phyloP scores from a whole-genome alignment of 495 filamentous ascomycete genomes.

The Penicillium bovifimosum region DNA sequence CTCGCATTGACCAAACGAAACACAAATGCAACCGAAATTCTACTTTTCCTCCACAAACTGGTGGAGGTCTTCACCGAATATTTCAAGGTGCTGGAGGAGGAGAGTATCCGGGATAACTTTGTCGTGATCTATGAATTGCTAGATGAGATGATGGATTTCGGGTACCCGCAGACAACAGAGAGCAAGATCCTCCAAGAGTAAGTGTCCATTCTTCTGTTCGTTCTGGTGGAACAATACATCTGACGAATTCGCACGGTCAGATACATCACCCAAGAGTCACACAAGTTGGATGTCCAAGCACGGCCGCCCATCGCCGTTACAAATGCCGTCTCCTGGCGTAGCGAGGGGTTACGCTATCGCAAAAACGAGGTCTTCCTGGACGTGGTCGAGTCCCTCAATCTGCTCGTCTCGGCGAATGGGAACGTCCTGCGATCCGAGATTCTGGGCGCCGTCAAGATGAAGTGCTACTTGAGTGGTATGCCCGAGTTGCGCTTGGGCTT shows the following conservation, averaged over 20 bases:
- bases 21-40: constrained; percentile 96
- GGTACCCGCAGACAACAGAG: constrained; percentile 98
- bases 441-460: constrained; percentile 97
- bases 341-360: constrained; percentile 95
- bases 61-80: constrained; percentile 99
- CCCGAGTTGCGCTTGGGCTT: constrained; percentile 90
- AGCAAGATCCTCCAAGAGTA: constrained; percentile 97
- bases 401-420: constrained; percentile 89
- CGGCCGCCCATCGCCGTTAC: constrained; percentile 99
- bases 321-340: constrained; percentile 96
- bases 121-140: constrained; percentile 98
- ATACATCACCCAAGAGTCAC: constrained; percentile 99
- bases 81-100: constrained; percentile 98
- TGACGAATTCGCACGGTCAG: constrained; percentile 25
- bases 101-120: constrained; percentile 99
- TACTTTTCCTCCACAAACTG: constrained; percentile 95
- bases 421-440: constrained; percentile 98
- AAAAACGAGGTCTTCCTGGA: constrained; percentile 99
- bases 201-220: background rate
- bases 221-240: constrained; percentile 7
- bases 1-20: constrained; percentile 98
- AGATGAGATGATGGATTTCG: constrained; percentile 99
- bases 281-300: constrained; percentile 96
- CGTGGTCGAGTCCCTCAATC: constrained; percentile 94
- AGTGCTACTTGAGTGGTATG: constrained; percentile 99